Evolutionary conservation across 2,329 filamentous ascomycete genomes (phyloP).

Genomic region (Aspergillus japonicus): DNA sequence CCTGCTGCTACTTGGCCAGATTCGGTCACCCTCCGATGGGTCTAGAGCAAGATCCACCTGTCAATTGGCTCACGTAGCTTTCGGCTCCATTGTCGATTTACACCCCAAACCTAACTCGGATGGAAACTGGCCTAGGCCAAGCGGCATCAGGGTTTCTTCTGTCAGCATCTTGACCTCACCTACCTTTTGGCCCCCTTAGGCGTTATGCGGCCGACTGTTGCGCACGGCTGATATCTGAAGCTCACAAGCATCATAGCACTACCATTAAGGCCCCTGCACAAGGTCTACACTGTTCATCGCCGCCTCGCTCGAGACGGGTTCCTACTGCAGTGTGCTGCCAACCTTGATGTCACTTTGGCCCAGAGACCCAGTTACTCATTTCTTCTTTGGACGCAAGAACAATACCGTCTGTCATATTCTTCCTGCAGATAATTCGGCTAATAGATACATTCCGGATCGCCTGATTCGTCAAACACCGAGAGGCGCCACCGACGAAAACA

Average conservation of each 20-base stretch:
- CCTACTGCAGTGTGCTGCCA: background rate
- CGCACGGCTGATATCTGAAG: background rate
- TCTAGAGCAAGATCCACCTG: background rate
- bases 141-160: background rate
- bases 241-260: background rate
- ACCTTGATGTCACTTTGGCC: background rate
- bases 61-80: slow-evolving; percentile 8
- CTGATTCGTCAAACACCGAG: background rate
- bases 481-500: background rate
- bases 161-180: background rate
- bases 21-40: background rate
- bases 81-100: background rate
- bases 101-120: background rate
- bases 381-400: background rate
- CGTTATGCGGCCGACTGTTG: background rate
- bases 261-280: background rate
- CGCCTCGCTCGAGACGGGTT: background rate
- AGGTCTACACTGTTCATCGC: background rate
- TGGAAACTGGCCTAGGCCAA: background rate
- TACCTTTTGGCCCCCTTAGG: background rate
- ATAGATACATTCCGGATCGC: background rate
- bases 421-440: background rate
- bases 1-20: background rate
- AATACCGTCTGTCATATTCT: background rate
- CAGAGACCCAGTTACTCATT: background rate